Evolutionary conservation across 1,139 yeast species (phyloP), one percentile per base, ranked within the genome.

Genomic region (Waltiozyma sp.): DNA sequence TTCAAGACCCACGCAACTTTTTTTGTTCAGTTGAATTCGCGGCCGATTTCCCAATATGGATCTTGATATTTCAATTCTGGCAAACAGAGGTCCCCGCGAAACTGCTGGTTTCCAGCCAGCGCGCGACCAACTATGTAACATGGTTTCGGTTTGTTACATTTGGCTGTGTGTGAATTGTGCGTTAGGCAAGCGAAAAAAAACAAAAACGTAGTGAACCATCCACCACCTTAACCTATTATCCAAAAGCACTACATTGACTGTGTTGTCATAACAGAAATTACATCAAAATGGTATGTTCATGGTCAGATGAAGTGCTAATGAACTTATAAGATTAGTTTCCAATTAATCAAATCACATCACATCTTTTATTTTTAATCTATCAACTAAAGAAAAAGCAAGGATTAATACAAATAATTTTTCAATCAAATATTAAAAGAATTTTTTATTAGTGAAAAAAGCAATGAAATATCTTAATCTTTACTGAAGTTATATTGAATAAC

Each of bases 221-320:
- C 36, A 33, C 36, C 19, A 33, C 36, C 21, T 33, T 21, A 33
- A 33, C 36, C 36, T 33, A 16, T 18, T n/a, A 33, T 33, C 36
- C 13, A 33, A 33, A 18, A 33, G 21, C 21, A 18, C 19, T 33
- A 18, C 36, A 9, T 33, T 33, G 3, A 33, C 6, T 7, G 36
- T 33, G 36, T 33, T 18, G 36, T 33, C 36, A 33, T 33, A 33
- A 33, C 36, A 33, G 36, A 33, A 33, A 33, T 33, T 33, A 33
- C 36, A 33, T 33, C 36, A 33, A 33, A 33, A 33, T 33, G 36
- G 36, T 33, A 33, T 33, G 36, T 33, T 33, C 36, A 33, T 33
- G 15, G 36, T 33, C 18, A n/a, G 8, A 33, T 33, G 19, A 33
- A 33, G 36, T 33, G 36, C 36, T 33, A 33, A 33, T 33, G 36